Base-by-base conservation (phyloP, 768 basidiomycete genomes). In the Mycena rebaudengoi region DNA sequence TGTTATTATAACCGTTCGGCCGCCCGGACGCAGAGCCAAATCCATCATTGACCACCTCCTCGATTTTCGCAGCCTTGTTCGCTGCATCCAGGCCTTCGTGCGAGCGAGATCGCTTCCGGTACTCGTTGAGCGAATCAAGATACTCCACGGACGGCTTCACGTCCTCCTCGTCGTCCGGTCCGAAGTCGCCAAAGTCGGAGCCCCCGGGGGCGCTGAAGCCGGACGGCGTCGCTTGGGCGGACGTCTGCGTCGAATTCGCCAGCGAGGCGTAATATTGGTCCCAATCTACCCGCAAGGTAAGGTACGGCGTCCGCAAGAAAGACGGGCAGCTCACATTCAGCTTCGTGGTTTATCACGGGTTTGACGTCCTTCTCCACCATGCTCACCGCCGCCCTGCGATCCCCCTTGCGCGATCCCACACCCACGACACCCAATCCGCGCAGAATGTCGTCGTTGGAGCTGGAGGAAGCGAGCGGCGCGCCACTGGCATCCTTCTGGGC, bases 181-280 rank as follows among this genome's bases (percentile, higher is more conserved):
- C 75, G 57, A 84, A 78, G 39, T 88, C 89, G 18, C 86, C 86
- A 39, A 81, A 82, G 43, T 82, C 81, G 26, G 83, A 83, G 43
- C 80, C 76, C 48, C 77, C 74, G 48, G 78, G 76, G 7, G 80
- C 79, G 50, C 82, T 84, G 7, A 82, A 73, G 20, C 83, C 82
- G 1, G 87, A 84, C 0, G 91, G 90, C 7, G 92, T 91, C 3
- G 85, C 83, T 60, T 84, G 83, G 1, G 85, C 76, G 11, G 91
- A n/a, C n/a, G n/a, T n/a, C n/a, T n/a, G n/a, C n/a, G n/a, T n/a
- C n/a, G n/a, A 88, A 4, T 86, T 84, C 10, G 81, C 80, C 40
- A 94, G 78, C 13, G 88, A 89, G 23, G 93, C 92, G 65, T 94
- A 94, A 67, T 94, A 94, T 60, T 89, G 90, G 62, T 93, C 92